Evolutionary conservation across 225 moss, liverwort and hornwort genomes (phyloP).

Genomic region (Sphagnum tenellum): DNA sequence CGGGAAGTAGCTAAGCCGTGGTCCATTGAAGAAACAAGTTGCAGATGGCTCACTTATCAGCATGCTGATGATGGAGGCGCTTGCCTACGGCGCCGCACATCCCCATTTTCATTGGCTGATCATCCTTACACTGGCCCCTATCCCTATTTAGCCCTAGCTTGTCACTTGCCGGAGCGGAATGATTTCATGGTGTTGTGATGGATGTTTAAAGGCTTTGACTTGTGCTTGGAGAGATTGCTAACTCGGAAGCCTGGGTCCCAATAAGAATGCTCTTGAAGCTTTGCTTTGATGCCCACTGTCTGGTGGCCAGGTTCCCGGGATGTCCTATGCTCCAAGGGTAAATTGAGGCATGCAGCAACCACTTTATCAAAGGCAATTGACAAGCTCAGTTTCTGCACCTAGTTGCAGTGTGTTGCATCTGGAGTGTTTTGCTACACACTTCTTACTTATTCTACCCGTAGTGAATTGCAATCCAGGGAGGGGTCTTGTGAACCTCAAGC

Average conservation of each 20-base stretch:
- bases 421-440: too few relatives aligned
- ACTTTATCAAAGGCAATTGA: conserved; percentile 80
- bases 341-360: conserved; percentile 77
- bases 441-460: too few relatives aligned
- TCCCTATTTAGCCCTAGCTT: conserved; percentile 63
- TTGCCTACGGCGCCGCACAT: conserved; percentile 82
- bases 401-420: too few relatives aligned
- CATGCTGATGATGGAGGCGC: conserved; percentile 59
- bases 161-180: conserved; percentile 72
- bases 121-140: conserved; percentile 86
- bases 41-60: conserved; percentile 28
- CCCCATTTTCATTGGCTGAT: conserved; percentile 61
- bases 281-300: conserved; percentile 68
- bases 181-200: conserved; percentile 92
- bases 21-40: conserved; percentile 32
- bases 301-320: conserved; percentile 98
- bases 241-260: conserved; percentile 69
- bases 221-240: conserved; percentile 73
- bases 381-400: conserved; percentile 34
- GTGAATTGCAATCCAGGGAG: too few relatives aligned
- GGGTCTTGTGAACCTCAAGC: too few relatives aligned
- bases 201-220: conserved; percentile 66
- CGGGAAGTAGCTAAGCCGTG: too few relatives aligned
- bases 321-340: conserved; percentile 84
- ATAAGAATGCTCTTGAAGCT: conserved; percentile 72